Conservation (phyloP, 345 rosid genomes). For the Euphorbia tirucalli region DNA sequence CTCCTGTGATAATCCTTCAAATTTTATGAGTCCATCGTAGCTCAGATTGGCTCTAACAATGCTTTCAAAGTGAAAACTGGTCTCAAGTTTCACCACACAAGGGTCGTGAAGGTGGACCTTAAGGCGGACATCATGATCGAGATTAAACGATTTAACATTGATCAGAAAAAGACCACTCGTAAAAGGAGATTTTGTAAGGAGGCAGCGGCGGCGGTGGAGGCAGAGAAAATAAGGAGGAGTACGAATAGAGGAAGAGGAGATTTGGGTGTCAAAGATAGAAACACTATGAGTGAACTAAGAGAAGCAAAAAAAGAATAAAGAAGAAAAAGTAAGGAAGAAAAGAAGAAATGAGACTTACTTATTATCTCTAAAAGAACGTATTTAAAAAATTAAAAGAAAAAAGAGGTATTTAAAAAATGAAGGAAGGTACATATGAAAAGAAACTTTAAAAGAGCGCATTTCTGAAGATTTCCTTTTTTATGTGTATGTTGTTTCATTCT, state of each 20-base stretch:
- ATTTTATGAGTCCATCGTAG: constrained; percentile 71
- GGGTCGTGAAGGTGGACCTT: constrained; percentile 63
- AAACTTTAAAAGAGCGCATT: no score
- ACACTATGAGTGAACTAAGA: background rate
- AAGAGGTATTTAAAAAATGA: no score
- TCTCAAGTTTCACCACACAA: constrained; percentile 73
- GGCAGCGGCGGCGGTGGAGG: constrained; percentile 23
- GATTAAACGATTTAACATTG: constrained; percentile 54
- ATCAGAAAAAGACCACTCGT: constrained; percentile 66
- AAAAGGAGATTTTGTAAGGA: constrained; percentile 63
- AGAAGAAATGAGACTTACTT: no score
- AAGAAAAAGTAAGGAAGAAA: no score
- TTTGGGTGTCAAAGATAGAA: constrained; percentile 34
- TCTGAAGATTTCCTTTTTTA: no score
- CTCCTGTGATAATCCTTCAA: constrained; percentile 72
- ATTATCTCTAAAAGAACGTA: no score
- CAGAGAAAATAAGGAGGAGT: constrained; percentile 15
- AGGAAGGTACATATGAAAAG: no score
- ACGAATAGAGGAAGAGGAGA: constrained; percentile 22
- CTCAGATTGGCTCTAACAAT: constrained; percentile 74
- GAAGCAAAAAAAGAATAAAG: no score
- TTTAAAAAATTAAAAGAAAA: no score
- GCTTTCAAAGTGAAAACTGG: constrained; percentile 61
- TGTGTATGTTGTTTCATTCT: no score
- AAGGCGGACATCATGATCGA: constrained; percentile 49